A percentile compares a stretch with the other conserved stretches of the same genome.
Evolutionary conservation across 2,329 filamentous ascomycete genomes (phyloP).

Genomic region (Trichoderma sp.): DNA sequence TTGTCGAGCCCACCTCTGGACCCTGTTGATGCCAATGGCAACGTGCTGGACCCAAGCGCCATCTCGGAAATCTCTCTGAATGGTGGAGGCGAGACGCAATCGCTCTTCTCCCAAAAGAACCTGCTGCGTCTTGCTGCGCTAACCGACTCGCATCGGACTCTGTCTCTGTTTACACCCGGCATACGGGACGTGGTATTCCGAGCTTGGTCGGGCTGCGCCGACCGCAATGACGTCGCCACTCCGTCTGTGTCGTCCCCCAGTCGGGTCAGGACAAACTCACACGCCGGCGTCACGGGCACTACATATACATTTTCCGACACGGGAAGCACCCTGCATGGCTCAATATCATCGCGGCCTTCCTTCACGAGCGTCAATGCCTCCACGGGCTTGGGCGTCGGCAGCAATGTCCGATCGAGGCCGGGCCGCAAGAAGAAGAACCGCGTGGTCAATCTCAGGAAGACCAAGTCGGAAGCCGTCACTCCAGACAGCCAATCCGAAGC

Average conservation of each 20-base stretch:
- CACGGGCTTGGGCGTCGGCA: constrained; percentile 61
- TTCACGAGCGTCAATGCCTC: constrained; percentile 60
- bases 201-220: constrained; percentile 80
- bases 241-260: constrained; percentile 48
- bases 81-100: constrained; percentile 75
- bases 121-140: constrained; percentile 77
- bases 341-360: constrained; percentile 65
- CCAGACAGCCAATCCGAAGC: constrained; percentile 47
- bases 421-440: constrained; percentile 78
- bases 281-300: constrained; percentile 54
- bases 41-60: constrained; percentile 69
- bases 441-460: constrained; percentile 74
- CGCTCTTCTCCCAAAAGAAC: constrained; percentile 94
- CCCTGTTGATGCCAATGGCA: constrained; percentile 76
- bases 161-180: constrained; percentile 88
- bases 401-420: constrained; percentile 57
- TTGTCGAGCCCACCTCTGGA: constrained; percentile 76
- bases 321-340: constrained; percentile 60
- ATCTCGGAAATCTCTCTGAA: constrained; percentile 77
- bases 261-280: constrained; percentile 62
- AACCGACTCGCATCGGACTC: constrained; percentile 81
- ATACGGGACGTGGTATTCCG: constrained; percentile 88
- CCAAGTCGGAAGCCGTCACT: constrained; percentile 53
- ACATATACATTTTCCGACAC: constrained; percentile 73
- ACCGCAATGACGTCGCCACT: constrained; percentile 60